A percentile compares a stretch with the other conserved stretches of the same genome.
These are phyloP conservation scores for Suhomyces vadensis DNA, from an alignment of 805 yeast genomes.

Conservation along the genomic window DNA sequence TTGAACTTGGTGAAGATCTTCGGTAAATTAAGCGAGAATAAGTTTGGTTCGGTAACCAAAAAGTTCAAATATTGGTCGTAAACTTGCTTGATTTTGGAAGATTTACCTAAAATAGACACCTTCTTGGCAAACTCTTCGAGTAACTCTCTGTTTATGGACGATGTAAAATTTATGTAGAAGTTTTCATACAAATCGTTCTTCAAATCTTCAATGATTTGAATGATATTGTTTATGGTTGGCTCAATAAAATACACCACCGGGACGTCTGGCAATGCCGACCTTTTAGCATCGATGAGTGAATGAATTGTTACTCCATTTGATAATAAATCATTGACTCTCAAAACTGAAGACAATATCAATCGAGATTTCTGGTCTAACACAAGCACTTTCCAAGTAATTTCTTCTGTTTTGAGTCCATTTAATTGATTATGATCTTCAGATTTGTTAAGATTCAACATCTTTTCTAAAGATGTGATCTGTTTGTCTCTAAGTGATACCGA, in stretches of 20 bases:
- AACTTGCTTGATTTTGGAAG: slow-evolving; percentile 77
- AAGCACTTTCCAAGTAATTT: slow-evolving; percentile 86
- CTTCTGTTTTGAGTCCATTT: slow-evolving; percentile 58
- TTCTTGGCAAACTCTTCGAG: slow-evolving; percentile 87
- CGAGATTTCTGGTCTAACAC: slow-evolving; percentile 81
- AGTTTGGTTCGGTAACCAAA: slow-evolving; percentile 87
- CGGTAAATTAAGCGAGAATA: slow-evolving; percentile 75
- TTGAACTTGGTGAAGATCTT: slow-evolving; percentile 69
- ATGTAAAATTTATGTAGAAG: slow-evolving; percentile 83
- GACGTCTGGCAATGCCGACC: slow-evolving; percentile 90
- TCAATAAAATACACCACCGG: slow-evolving; percentile 91
- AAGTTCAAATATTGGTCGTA: slow-evolving; percentile 93
- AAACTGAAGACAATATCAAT: slow-evolving; percentile 83
- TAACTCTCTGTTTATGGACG: slow-evolving; percentile 71
- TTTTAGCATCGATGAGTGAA: slow-evolving; percentile 63
- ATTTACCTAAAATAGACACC: slow-evolving; percentile 70
- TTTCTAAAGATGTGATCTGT: slow-evolving; percentile 52
- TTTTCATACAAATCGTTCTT: slow-evolving; percentile 73
- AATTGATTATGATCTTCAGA: slow-evolving; percentile 56
- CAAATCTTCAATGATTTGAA: slow-evolving; percentile 69
- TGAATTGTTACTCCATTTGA: slow-evolving; percentile 93
- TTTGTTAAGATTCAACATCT: slow-evolving; percentile 81
- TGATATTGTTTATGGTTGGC: slow-evolving; percentile 78
- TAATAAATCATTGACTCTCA: slow-evolving; percentile 87
- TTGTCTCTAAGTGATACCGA: slow-evolving; percentile 22